These are phyloP conservation scores for Apiospora kogelbergensis DNA, from an alignment of 2,329 filamentous ascomycete species.

Conservation along the genomic window DNA sequence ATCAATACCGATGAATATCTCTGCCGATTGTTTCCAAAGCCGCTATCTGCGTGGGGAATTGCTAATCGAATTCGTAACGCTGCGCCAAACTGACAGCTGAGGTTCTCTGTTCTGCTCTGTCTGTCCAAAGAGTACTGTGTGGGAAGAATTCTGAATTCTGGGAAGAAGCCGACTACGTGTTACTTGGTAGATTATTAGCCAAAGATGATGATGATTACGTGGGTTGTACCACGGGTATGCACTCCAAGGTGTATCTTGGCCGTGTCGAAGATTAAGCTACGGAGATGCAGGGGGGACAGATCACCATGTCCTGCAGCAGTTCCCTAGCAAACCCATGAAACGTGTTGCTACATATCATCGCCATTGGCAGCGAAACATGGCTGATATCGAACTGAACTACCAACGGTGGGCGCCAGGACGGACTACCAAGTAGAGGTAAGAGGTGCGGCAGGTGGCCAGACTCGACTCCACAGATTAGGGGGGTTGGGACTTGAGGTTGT, in stretches of 20 bases:
- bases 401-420: neutral
- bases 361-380: neutral
- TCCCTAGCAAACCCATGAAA: neutral
- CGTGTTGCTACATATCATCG: neutral
- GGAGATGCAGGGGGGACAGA: neutral
- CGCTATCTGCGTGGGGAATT: neutral
- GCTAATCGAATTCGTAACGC: neutral
- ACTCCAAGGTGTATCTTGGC: neutral
- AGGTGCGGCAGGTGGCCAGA: neutral
- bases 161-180: neutral
- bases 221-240: neutral
- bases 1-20: neutral
- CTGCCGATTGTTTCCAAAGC: neutral
- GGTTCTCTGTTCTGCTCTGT: neutral
- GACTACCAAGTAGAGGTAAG: neutral
- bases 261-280: neutral
- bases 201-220: neutral
- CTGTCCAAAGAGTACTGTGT: neutral
- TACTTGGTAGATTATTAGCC: neutral
- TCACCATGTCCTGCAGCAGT: neutral
- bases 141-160: neutral
- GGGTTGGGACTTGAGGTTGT: neutral
- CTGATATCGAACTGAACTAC: neutral
- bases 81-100: neutral
- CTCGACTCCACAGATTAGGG: neutral